Evolutionary conservation across 192 early-diverging fungal species (phyloP).

Genomic region (Powellomyces hirtus): DNA sequence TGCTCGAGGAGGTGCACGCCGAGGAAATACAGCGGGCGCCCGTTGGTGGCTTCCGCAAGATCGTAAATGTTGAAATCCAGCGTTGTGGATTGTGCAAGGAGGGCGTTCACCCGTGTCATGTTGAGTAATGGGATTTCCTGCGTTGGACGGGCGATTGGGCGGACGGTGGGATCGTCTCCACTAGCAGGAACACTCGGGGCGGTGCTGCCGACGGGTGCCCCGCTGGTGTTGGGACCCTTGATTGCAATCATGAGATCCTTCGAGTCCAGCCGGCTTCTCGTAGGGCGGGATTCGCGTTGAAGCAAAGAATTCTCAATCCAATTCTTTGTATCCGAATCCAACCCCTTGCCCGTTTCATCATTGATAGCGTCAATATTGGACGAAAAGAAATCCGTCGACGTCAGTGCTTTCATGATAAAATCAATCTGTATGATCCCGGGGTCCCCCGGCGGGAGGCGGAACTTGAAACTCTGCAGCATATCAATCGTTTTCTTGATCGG

Average conservation of each 20-base stretch:
- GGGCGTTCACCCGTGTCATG: constrained; percentile 36
- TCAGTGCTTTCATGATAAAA: constrained; percentile 44
- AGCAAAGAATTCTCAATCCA: constrained; percentile 55
- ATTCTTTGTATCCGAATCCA: constrained; percentile 52
- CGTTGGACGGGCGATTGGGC: not conserved
- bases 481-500: constrained; percentile 54
- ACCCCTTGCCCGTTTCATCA: constrained; percentile 46
- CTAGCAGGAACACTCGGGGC: not conserved
- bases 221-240: not conserved
- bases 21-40: constrained; percentile 48
- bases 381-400: constrained; percentile 46
- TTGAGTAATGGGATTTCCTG: constrained; percentile 24
- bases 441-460: constrained; percentile 32
- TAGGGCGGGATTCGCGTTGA: constrained; percentile 30
- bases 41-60: constrained; percentile 47
- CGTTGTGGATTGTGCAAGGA: constrained; percentile 31
- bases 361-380: constrained; percentile 56
- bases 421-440: constrained; percentile 46
- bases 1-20: constrained; percentile 46
- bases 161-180: not conserved
- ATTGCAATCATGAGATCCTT: constrained; percentile 25
- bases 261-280: constrained; percentile 19
- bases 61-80: constrained; percentile 54
- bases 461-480: constrained; percentile 42
- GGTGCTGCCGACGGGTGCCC: not conserved